Percentiles rank a stretch among this genome's conserved stretches.
Evolutionary conservation across 768 basidiomycete species (phyloP).

Genomic region (Tylopilus subfusipes): DNA sequence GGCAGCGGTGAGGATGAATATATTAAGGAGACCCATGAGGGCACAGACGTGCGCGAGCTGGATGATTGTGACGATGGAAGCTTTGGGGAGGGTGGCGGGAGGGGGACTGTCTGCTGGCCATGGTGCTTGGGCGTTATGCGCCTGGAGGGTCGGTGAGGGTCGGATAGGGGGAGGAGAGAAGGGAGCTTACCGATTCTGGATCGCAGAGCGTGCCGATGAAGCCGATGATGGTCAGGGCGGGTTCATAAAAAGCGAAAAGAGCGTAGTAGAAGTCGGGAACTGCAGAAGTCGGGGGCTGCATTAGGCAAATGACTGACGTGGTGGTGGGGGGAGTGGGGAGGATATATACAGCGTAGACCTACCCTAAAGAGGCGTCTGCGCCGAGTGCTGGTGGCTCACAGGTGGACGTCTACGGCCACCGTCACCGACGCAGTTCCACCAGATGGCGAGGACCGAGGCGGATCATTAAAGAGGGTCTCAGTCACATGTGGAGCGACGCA

Average conservation of each 20-base stretch:
- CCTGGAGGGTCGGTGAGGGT: conserved; percentile 40
- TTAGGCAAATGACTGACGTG: conserved; percentile 23
- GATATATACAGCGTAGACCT: conserved; percentile 6
- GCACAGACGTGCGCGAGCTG: conserved; percentile 79
- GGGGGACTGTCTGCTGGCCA: conserved; percentile 54
- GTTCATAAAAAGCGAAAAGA: conserved; percentile 73
- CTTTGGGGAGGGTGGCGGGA: conserved; percentile 48
- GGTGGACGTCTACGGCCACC: no score
- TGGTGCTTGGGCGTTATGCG: conserved; percentile 72
- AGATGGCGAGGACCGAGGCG: conserved; percentile 82
- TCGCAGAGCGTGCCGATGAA: conserved; percentile 64
- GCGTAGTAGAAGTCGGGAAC: conserved; percentile 72
- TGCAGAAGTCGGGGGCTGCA: conserved; percentile 51
- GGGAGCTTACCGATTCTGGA: conserved; percentile 53
- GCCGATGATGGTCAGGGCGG: conserved; percentile 58
- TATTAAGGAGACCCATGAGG: conserved; percentile 66
- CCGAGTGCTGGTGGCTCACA: no score
- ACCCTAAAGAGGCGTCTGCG: conserved; percentile 34
- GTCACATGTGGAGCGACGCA: conserved; percentile 33
- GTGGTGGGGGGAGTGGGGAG: no score
- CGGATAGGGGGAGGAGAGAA: not conserved
- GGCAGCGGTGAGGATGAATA: conserved; percentile 59
- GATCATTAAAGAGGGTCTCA: conserved; percentile 44
- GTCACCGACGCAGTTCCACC: conserved; percentile 54
- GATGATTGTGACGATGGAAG: conserved; percentile 64